Evolutionary conservation across 108 stramenopile species (phyloP), one percentile per base, ranked within the genome.

Genomic region (Nitzschia inconspicua): DNA sequence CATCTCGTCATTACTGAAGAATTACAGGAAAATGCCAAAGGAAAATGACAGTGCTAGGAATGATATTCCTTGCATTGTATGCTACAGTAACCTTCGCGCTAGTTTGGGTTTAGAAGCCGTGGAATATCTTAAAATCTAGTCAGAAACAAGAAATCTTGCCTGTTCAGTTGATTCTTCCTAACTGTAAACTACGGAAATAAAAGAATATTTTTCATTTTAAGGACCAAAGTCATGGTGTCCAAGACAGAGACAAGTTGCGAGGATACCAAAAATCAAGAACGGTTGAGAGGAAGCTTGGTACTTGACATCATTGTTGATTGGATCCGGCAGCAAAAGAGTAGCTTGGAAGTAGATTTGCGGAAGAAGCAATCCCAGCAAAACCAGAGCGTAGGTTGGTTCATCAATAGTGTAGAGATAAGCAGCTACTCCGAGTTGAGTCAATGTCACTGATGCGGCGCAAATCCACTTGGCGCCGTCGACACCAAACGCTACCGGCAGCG

Each of bases 401-500:
- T 83, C 86, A 54, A 95, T 81, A 26, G 64, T 68, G 29, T 81
- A 78, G 20, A 97, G 78, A 61, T 95, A 97, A 22, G 85, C 89
- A 24, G 96, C 95, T 34, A 97, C 93, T 14, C 85, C 85, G 4
- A 92, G 58, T 74, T 94, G 96, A 13, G 96, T 95, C 44, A 94
- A 53, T 44, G 94, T 92, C 16, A 96, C 88, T 19, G 91, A 80
- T 44, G 70, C 89, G 4, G 94, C 95, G 57, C 94, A 95, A 50
- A 97, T 95, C 41, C 72, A 95, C 68, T 95, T 95, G 54, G 96
- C 96, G 16, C 68, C 81, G 57, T 97, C 95, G 37, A 97, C 73
- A n/a, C 96, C 96, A 78, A 96, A 97, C 19, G 94, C 95, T 30
- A 97, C 95, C 40, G 96, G 96, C 20, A 97, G 83, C 22, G 94